These are phyloP conservation scores for Eucalyptus urophylla DNA, from an alignment of 345 rosid species.

Conservation along the genomic window DNA sequence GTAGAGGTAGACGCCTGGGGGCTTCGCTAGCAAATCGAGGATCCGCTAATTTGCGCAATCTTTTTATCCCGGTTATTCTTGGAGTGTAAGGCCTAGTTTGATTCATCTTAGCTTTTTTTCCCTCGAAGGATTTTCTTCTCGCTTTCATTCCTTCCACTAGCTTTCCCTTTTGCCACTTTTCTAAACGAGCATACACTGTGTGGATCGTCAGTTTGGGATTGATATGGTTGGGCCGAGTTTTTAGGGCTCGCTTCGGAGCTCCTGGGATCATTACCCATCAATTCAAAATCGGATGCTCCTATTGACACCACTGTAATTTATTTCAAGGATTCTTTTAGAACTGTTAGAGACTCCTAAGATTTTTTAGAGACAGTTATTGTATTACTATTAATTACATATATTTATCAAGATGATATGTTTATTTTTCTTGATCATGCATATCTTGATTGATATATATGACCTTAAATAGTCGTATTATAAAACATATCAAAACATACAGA, in stretches of 20 bases:
- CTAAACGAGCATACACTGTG: background rate
- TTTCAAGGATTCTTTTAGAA: background rate
- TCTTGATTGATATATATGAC: background rate
- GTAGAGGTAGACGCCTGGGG: background rate
- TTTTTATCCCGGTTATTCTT: background rate
- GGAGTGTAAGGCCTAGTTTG: background rate
- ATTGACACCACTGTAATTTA: background rate
- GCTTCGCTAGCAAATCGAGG: background rate
- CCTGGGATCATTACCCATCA: background rate
- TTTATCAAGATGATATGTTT: too few relatives aligned
- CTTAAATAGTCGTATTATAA: too few relatives aligned
- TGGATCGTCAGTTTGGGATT: background rate
- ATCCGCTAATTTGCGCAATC: background rate
- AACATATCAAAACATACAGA: background rate
- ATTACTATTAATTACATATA: too few relatives aligned
- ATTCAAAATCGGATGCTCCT: background rate
- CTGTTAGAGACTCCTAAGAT: too few relatives aligned
- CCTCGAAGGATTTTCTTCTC: background rate
- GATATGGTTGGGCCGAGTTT: background rate
- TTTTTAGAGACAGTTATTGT: background rate
- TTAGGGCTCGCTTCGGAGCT: background rate
- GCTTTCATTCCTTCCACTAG: background rate
- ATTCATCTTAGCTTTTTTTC: background rate
- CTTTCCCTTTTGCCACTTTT: background rate
- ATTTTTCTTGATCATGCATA: background rate